Evolutionary conservation across 169 alveolate species (phyloP), one percentile per base, ranked within the genome.

Genomic region (Eimeria brunetti): DNA sequence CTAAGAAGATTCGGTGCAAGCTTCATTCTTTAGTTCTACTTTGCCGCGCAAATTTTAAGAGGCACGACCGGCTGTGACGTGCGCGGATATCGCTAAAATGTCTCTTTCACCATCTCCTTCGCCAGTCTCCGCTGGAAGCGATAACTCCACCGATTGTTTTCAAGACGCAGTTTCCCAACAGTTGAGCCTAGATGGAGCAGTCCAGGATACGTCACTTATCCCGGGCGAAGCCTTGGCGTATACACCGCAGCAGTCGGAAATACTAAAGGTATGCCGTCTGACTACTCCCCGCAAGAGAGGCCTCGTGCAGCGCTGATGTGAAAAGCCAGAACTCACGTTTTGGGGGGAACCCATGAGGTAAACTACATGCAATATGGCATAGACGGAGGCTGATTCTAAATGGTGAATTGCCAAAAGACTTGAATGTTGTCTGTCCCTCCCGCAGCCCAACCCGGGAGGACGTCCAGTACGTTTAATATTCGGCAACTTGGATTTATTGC

Each of bases 401-500:
- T 46, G 49, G 24, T 36, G 80, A 36, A 33, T 14, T 69, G 51
- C 8, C 46, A n/a, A 5, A 4, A 30, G 44, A 46, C 5, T 41
- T 11, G 30, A 18, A 71, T 30, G 62, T 30, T 38, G 27, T 78
- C 1, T 62, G 27, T 64, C 24, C 60, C 60, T 53, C 41, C 36
- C 58, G 94, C 83, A 94, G 96, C 94, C 94, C 44, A 33, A 53
- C 60, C 89, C 85, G 11, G 76, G 88, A 20, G 94, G 91, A 38
- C 88, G 36, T 46, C 81, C 91, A 20, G 69, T 89, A 38, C 96
- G 96, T 41, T 53, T 95, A 2, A 96, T 97, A 33, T 97, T 97
- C 84, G 97, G 97, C 14, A 97, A 97, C 75, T 94, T 97, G 53
- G 96, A 96, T 24, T 88, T 97, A 53, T 85, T 88, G 58, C 96